These are phyloP conservation scores for Chalciporus piperatoides DNA, from an alignment of 1,284 basidiomycete species.

Conservation along the genomic window DNA sequence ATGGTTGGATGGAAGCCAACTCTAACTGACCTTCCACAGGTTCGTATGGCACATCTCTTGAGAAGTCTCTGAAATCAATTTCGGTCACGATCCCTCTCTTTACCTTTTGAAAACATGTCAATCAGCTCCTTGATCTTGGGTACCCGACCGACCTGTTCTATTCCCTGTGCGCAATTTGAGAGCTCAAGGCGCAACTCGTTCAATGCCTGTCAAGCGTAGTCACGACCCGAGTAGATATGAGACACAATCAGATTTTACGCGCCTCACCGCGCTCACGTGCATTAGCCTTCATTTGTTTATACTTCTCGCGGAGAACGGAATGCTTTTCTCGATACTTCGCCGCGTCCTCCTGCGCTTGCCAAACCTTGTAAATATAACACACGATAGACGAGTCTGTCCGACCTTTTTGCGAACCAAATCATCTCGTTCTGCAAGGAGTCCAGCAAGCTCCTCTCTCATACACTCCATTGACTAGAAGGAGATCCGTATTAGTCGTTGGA, in stretches of 20 bases:
- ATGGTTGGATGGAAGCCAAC: conserved; percentile 12
- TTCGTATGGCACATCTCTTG: conserved; percentile 10
- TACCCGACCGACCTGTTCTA: conserved; percentile 21
- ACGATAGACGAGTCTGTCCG: neutral
- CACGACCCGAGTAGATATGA: neutral
- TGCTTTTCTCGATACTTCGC: conserved; percentile 11
- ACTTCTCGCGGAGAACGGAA: conserved; percentile 22
- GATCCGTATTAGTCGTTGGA: conserved; percentile 3
- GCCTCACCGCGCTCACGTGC: conserved; percentile 18
- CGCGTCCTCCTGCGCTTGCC: conserved; percentile 13
- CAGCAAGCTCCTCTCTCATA: conserved; percentile 12
- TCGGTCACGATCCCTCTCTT: conserved; percentile 13
- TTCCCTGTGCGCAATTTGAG: conserved; percentile 14
- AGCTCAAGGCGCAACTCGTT: conserved; percentile 20
- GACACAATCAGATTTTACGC: conserved; percentile 9
- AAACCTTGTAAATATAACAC: conserved; percentile 1
- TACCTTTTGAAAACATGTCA: conserved; percentile 9
- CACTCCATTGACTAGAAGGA: conserved; percentile 9
- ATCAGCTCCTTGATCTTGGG: neutral
- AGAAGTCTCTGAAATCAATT: conserved; percentile 15
- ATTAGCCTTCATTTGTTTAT: conserved; percentile 20
- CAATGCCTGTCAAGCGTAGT: conserved; percentile 18
- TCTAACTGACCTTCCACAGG: conserved; percentile 15
- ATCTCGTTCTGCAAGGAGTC: conserved; percentile 17
- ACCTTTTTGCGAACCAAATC: conserved; percentile 21